These are phyloP conservation scores for Scutellaria baicalensis DNA, from an alignment of 257 asterid genomes.

Conservation along the genomic window DNA sequence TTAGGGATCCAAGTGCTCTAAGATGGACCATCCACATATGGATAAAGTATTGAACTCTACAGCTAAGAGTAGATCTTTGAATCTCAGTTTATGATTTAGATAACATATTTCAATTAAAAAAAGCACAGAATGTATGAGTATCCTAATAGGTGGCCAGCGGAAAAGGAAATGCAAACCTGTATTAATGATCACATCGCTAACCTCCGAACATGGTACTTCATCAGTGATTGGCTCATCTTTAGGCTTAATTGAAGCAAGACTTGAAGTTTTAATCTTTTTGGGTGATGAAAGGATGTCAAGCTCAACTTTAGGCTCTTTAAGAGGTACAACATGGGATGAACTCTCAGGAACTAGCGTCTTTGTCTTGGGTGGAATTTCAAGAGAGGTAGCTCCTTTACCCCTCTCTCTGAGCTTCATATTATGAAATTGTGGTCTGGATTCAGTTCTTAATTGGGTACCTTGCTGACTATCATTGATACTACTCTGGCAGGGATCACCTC, in stretches of 20 bases:
- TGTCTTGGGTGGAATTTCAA: conserved; percentile 30
- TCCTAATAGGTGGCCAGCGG: background rate
- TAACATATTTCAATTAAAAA: background rate
- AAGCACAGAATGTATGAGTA: background rate
- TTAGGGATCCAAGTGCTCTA: background rate
- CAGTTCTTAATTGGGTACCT: conserved; percentile 10
- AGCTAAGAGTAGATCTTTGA: background rate
- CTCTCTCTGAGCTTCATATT: conserved; percentile 42
- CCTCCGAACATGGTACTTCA: conserved; percentile 30
- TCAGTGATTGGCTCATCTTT: conserved; percentile 47
- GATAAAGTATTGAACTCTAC: background rate
- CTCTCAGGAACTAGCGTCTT: conserved; percentile 27
- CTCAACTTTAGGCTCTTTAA: conserved; percentile 36
- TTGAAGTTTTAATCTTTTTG: conserved; percentile 13
- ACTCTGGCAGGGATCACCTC: conserved; percentile 20
- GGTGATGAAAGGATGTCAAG: conserved; percentile 18
- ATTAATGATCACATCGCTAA: conserved; percentile 28
- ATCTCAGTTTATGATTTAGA: background rate
- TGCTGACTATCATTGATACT: conserved; percentile 15
- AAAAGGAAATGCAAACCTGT: conserved; percentile 41
- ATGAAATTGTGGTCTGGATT: conserved; percentile 29
- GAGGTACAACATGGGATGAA: conserved; percentile 25
- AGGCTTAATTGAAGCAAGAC: conserved; percentile 31
- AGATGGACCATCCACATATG: conserved; percentile 4
- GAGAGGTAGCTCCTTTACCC: conserved; percentile 31